Percentiles rank a stretch among this genome's conserved stretches.
These are phyloP conservation scores for Kockovaella imperatae DNA, from an alignment of 768 basidiomycete species.

Conservation along the genomic window DNA sequence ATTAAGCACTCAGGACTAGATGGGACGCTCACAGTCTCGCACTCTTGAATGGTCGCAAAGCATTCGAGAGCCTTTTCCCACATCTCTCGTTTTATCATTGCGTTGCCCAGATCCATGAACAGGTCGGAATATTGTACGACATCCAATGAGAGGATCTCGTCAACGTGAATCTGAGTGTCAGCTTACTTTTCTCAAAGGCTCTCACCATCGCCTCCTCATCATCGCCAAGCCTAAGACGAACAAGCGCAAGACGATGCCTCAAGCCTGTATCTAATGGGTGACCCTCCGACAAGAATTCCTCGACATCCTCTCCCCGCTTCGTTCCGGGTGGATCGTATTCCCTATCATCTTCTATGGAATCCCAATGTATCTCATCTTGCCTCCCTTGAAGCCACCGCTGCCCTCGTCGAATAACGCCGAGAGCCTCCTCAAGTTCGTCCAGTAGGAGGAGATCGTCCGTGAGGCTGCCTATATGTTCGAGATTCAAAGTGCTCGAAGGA, in stretches of 20 bases:
- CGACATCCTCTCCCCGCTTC: conserved; percentile 33
- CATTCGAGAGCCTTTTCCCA: conserved; percentile 72
- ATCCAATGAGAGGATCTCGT: conserved; percentile 62
- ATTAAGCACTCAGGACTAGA: conserved; percentile 1
- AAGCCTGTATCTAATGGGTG: conserved; percentile 67
- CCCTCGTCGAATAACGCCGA: conserved; percentile 64
- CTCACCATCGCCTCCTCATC: conserved; percentile 71
- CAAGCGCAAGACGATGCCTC: conserved; percentile 72
- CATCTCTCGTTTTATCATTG: conserved; percentile 66
- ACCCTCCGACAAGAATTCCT: conserved; percentile 52
- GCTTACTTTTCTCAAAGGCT: background rate
- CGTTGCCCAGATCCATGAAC: conserved; percentile 77
- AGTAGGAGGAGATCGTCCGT: conserved; percentile 73
- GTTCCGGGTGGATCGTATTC: conserved; percentile 61
- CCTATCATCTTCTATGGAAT: conserved; percentile 71
- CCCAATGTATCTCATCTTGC: conserved; percentile 66
- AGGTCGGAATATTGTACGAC: conserved; percentile 67
- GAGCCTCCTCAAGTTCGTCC: conserved; percentile 60
- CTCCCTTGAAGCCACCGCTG: conserved; percentile 89
- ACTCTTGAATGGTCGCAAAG: conserved; percentile 67
- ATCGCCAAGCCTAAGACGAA: conserved; percentile 72
- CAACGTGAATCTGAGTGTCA: conserved; percentile 61
- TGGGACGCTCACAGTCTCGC: conserved; percentile 56
- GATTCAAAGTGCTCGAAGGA: conserved; percentile 16
- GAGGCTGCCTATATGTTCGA: conserved; percentile 58